Conservation (phyloP, 176 grass and related monocot species). For the Ensete glaucum region DNA sequence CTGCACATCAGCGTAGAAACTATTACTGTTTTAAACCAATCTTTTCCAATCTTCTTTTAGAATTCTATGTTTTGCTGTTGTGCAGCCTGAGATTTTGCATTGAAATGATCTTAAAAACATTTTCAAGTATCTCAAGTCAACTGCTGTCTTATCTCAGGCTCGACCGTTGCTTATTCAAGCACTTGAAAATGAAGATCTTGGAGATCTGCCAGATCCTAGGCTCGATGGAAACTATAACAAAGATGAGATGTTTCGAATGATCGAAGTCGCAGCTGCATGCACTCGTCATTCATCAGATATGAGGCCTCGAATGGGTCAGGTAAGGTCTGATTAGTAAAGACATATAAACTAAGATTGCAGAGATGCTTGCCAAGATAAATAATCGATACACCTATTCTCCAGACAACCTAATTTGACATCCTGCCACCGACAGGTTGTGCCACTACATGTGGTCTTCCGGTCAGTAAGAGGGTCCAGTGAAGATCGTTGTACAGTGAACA, state of each 20-base stretch:
- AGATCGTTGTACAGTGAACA: too few relatives aligned
- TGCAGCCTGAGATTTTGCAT: too few relatives aligned
- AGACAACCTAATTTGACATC: background rate
- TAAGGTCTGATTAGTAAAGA: slow-evolving; percentile 24
- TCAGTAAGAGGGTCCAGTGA: background rate
- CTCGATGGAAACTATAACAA: slow-evolving; percentile 61
- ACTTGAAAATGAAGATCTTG: slow-evolving; percentile 57
- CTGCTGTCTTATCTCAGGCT: slow-evolving; percentile 42
- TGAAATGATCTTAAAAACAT: background rate
- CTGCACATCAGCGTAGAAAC: too few relatives aligned
- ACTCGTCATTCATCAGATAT: slow-evolving; percentile 73
- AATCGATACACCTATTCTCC: background rate
- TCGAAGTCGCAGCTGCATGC: slow-evolving; percentile 89
- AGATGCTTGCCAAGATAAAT: background rate
- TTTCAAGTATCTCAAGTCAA: background rate
- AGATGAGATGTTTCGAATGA: slow-evolving; percentile 70
- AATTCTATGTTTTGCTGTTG: background rate
- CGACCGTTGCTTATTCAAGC: slow-evolving; percentile 58
- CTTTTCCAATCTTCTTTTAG: background rate
- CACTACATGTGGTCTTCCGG: background rate
- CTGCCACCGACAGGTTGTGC: background rate
- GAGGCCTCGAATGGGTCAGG: slow-evolving; percentile 93
- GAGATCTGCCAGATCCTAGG: slow-evolving; percentile 62
- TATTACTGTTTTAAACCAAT: too few relatives aligned
- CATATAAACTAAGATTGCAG: background rate